Evolutionary conservation across 2,329 filamentous ascomycete genomes (phyloP).

Genomic region (Stagonosporopsis cucurbitacearum): DNA sequence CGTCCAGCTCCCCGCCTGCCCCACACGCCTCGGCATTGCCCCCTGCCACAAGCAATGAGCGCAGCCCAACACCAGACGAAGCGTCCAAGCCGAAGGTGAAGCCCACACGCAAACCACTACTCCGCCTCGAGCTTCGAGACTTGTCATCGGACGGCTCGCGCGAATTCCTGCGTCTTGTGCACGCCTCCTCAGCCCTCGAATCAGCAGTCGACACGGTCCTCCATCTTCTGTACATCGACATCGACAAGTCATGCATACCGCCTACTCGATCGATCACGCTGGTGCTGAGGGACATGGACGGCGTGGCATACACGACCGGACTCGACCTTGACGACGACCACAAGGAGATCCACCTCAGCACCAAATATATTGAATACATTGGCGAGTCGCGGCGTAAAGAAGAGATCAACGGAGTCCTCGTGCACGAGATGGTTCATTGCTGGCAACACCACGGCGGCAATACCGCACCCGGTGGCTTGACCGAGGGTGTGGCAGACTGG

Average conservation of each 20-base stretch:
- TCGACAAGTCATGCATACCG: conserved; percentile 50
- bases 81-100: conserved; percentile 24
- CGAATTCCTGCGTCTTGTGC: conserved; percentile 71
- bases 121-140: conserved; percentile 58
- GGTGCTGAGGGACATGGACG: conserved; percentile 77
- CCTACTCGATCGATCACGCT: conserved; percentile 86
- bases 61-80: not conserved
- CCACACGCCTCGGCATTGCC: conserved; percentile 41
- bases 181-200: conserved; percentile 67
- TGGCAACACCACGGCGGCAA: conserved; percentile 77
- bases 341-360: conserved; percentile 90
- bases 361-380: conserved; percentile 69
- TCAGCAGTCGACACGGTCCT: conserved; percentile 72
- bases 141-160: conserved; percentile 63
- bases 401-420: conserved; percentile 83
- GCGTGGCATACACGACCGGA: conserved; percentile 89
- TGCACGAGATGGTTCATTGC: conserved; percentile 94
- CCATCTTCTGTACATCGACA: conserved; percentile 68
- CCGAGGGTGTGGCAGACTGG: conserved; percentile 94
- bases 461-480: conserved; percentile 70
- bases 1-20: conserved; percentile 25
- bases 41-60: conserved; percentile 17
- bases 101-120: conserved; percentile 50
- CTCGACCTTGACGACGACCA: conserved; percentile 80
- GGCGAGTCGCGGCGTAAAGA: conserved; percentile 47